Evolutionary conservation across 2,329 filamentous ascomycete species (phyloP), one percentile per base, ranked within the genome.

Genomic region (Hypoxylon sp.): DNA sequence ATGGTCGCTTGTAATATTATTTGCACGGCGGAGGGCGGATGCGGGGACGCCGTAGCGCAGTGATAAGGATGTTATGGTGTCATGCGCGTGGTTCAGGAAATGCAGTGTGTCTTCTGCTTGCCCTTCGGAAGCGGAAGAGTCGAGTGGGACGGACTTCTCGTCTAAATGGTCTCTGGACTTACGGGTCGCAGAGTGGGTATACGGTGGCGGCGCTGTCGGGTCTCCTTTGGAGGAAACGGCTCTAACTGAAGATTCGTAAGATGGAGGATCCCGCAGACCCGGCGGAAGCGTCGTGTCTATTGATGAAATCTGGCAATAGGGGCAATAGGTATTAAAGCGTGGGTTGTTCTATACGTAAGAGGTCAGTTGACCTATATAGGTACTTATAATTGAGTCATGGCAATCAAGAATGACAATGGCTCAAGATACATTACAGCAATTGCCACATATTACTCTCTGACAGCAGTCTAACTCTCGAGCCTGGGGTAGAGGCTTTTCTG

Each of bases 261-360:
- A 82, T 1, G 90, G 90, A n/a, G 90, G 90, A 63, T 90, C 86
- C 73, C 83, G 85, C 22, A 93, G 82, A 9, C 89, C 88, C 78
- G 88, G 88, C 1, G 88, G 82, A 2, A 89, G 77, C 6, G 78
- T 73, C 18, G 86, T 87, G 2, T 89, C 87, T 3, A 4, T 67
- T 40, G 56, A 26, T 28, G 89, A 89, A 70, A 93, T 85, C 78
- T 95, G 92, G 76, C 92, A 96, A 77, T 91, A 95, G 0, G 92
- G 92, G 74, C 88, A 88, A 75, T 87, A 88, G 32, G 82, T 80
- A 55, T 85, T 84, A 78, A 93, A 93, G 40, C 91, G 87, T 28
- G 83, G 80, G 75, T 93, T 93, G 48, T 85, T 79, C 86, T 88
- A 69, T 28, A 51, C 11, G 45, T 33, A 61, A 45, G 24, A n/a